phyloP scores from a whole-genome alignment of 192 early-diverging fungal genomes.

The Helicostylum pulchrum region DNA sequence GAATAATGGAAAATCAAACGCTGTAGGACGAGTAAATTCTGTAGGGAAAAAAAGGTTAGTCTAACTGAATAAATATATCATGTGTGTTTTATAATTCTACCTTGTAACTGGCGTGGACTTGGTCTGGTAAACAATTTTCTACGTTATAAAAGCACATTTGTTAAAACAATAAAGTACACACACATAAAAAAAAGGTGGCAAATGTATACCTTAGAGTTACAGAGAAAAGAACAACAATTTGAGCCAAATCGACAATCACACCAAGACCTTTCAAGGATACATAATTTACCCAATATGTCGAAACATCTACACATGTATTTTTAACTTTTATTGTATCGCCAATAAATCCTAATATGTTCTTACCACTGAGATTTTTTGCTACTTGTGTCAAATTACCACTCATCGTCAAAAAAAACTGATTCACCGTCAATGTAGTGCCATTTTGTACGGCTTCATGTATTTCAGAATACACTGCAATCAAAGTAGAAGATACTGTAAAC shows the following conservation, averaged over 20 bases:
- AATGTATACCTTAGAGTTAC: conserved; percentile 30
- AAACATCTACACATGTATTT: conserved; percentile 34
- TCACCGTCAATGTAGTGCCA: background rate
- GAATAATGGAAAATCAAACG: conserved; percentile 68
- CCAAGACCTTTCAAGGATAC: conserved; percentile 63
- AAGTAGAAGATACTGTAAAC: conserved; percentile 49
- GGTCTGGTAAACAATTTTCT: conserved; percentile 57
- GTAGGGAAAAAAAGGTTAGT: background rate
- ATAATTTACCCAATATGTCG: conserved; percentile 75
- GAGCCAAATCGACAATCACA: conserved; percentile 67
- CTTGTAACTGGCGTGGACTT: conserved; percentile 66
- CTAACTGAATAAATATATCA: background rate
- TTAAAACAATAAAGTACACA: too few species aligned
- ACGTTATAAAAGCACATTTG: conserved; percentile 28
- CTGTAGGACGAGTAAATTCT: conserved; percentile 60
- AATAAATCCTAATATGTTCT: background rate
- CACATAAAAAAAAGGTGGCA: background rate
- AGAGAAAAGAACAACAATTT: conserved; percentile 55
- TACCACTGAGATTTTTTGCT: conserved; percentile 23
- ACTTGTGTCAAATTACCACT: conserved; percentile 16
- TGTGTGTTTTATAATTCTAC: conserved; percentile 12
- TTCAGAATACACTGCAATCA: conserved; percentile 33
- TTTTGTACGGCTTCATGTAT: conserved; percentile 8
- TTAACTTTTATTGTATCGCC: background rate
- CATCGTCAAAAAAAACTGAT: conserved; percentile 18